Evolutionary conservation across 306 rosid genomes (phyloP).

Genomic region (Begonia loranthoides): DNA sequence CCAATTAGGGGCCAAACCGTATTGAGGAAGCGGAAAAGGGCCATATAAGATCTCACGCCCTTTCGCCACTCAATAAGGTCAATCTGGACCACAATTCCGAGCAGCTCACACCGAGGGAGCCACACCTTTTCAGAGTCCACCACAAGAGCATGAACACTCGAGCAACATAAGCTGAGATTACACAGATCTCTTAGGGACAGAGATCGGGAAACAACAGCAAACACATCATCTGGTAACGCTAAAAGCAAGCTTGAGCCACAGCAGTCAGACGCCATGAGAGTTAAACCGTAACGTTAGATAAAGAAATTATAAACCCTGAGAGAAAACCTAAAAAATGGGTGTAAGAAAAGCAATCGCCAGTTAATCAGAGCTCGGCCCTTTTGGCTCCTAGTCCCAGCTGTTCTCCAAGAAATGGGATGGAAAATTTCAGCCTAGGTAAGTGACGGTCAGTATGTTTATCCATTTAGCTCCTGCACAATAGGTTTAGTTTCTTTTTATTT

Average conservation of each 20-base stretch:
- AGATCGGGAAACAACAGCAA: conserved; percentile 38
- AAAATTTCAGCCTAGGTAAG: too few species aligned
- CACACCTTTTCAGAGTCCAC: conserved; percentile 65
- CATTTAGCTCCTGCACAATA: too few species aligned
- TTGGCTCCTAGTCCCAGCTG: too few species aligned
- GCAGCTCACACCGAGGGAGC: conserved; percentile 55
- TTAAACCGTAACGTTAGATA: too few species aligned
- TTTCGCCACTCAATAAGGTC: conserved; percentile 73
- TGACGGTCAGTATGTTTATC: too few species aligned
- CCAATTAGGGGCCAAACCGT: conserved; percentile 61
- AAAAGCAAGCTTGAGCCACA: conserved; percentile 46
- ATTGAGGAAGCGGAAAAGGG: conserved; percentile 66
- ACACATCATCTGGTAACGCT: conserved; percentile 58
- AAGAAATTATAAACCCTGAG: too few species aligned
- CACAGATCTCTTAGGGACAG: conserved; percentile 61
- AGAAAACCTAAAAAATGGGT: too few species aligned
- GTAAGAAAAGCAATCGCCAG: too few species aligned
- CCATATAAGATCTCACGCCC: conserved; percentile 53
- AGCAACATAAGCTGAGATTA: conserved; percentile 51
- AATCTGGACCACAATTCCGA: conserved; percentile 32
- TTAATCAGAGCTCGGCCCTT: too few species aligned
- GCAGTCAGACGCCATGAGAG: conserved; percentile 28
- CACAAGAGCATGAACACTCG: conserved; percentile 34
- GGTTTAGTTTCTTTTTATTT: too few species aligned
- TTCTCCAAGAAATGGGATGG: too few species aligned